Evolutionary conservation across 768 basidiomycete genomes (phyloP).

Genomic region (Boletus rubescentipes): DNA sequence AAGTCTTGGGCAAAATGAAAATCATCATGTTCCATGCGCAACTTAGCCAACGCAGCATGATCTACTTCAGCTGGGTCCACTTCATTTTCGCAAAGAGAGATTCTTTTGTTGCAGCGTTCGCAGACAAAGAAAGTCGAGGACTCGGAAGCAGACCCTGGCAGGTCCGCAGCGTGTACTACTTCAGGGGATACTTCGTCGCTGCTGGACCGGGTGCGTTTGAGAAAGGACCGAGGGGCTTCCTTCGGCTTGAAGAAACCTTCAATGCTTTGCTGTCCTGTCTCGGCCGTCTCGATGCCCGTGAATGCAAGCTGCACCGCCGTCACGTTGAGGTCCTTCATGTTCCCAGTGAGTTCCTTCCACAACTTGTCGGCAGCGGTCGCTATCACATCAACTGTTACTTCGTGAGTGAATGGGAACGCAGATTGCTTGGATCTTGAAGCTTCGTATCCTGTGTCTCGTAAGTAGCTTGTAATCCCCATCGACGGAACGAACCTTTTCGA

Average conservation of each 20-base stretch:
- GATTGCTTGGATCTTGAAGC: constrained; percentile 76
- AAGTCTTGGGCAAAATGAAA: constrained; percentile 87
- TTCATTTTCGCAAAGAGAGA: constrained; percentile 34
- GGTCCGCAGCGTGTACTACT: background rate
- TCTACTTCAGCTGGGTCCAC: constrained; percentile 24
- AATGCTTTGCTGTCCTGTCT: constrained; percentile 82
- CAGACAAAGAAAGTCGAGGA: constrained; percentile 51
- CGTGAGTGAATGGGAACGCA: constrained; percentile 79
- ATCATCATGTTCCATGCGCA: constrained; percentile 77
- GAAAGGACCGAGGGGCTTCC: constrained; percentile 19
- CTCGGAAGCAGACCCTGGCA: background rate
- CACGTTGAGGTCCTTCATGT: constrained; percentile 54
- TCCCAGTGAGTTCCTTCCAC: constrained; percentile 84
- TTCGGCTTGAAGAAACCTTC: constrained; percentile 74
- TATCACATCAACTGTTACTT: constrained; percentile 75
- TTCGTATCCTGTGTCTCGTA: constrained; percentile 56
- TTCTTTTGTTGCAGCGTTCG: constrained; percentile 51
- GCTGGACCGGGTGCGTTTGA: constrained; percentile 43
- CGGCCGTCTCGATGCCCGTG: constrained; percentile 70
- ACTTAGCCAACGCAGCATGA: constrained; percentile 37
- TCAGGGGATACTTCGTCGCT: constrained; percentile 9
- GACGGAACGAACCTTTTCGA: constrained; percentile 54
- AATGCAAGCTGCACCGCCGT: constrained; percentile 74
- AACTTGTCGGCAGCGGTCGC: constrained; percentile 74
- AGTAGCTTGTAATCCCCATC: background rate